Conservation (phyloP, 2,329 filamentous ascomycete genomes). For the Coniochaeta sp. region DNA sequence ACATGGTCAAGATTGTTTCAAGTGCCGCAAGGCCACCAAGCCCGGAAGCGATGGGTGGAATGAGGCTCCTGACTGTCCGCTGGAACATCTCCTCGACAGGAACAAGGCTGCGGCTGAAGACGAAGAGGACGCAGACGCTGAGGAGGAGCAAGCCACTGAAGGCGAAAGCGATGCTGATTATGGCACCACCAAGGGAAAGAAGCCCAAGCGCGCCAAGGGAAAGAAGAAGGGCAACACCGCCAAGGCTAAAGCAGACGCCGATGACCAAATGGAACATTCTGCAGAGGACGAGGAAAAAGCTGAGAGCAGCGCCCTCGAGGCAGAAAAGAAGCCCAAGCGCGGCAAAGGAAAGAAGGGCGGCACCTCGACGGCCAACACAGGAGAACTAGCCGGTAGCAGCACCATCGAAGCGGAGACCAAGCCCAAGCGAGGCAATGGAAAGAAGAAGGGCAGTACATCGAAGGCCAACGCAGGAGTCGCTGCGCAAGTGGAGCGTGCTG, state of each 20-base stretch:
- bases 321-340: too few species aligned
- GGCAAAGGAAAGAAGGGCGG: not conserved
- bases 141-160: not conserved
- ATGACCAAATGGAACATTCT: too few species aligned
- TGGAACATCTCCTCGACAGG: constrained; percentile 32
- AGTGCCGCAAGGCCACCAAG: constrained; percentile 39
- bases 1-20: constrained; percentile 41
- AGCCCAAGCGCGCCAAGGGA: not conserved
- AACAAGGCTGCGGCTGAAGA: constrained; percentile 14
- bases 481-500: too few species aligned
- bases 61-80: constrained; percentile 32
- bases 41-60: constrained; percentile 57
- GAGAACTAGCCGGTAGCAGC: too few species aligned
- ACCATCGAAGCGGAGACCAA: too few species aligned
- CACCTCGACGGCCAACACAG: not conserved
- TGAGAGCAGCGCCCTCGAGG: too few species aligned
- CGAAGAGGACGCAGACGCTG: constrained; percentile 3
- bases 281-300: too few species aligned
- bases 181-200: not conserved
- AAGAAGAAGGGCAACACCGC: not conserved
- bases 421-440: too few species aligned
- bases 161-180: not conserved
- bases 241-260: too few species aligned
- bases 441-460: too few species aligned
- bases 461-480: too few species aligned